Percentiles rank a stretch among this genome's conserved stretches.
Evolutionary conservation across 2,329 filamentous ascomycete genomes (phyloP).

Genomic region (Cordyceps militaris): DNA sequence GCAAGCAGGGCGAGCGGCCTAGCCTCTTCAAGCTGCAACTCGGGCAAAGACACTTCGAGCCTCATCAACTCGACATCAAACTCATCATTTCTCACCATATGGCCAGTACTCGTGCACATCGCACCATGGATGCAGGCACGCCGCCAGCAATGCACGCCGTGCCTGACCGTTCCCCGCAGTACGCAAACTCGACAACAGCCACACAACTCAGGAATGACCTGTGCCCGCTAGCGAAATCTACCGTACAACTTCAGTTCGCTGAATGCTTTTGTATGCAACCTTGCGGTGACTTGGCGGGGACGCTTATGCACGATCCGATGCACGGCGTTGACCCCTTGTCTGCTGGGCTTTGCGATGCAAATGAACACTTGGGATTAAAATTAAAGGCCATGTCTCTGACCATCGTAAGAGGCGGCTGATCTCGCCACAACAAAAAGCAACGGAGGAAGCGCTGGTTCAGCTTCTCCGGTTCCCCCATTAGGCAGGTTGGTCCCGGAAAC

Average conservation of each 20-base stretch:
- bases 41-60: neutral
- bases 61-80: neutral
- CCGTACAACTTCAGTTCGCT: neutral
- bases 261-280: neutral
- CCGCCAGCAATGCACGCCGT: neutral
- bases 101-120: neutral
- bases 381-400: neutral
- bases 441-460: neutral
- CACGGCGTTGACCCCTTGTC: neutral
- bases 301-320: slow-evolving; percentile 11
- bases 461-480: neutral
- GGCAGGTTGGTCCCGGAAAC: neutral
- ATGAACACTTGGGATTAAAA: neutral
- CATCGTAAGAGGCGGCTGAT: neutral
- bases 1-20: neutral
- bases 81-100: neutral
- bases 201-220: neutral
- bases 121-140: neutral
- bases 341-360: neutral
- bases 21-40: neutral
- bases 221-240: neutral
- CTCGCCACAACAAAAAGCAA: neutral
- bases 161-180: neutral
- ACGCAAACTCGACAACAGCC: neutral
- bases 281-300: neutral